Percentiles rank a stretch among this genome's conserved stretches.
phyloP scores from a whole-genome alignment of 1,139 yeast genomes.

The Yamadazyma blattariae region DNA sequence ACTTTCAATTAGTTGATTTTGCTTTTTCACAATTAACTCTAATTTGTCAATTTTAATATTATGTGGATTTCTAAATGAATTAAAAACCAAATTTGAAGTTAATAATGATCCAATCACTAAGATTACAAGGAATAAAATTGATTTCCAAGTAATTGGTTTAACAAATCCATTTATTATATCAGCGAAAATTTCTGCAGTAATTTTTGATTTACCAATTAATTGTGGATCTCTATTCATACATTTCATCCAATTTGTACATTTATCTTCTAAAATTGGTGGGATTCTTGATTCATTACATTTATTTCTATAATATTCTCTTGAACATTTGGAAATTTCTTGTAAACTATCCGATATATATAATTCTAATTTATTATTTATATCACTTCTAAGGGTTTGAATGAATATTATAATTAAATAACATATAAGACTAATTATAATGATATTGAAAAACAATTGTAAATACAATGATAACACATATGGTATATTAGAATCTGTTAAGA shows the following conservation, averaged over 20 bases:
- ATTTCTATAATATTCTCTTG: slow-evolving; percentile 67
- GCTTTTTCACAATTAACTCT: slow-evolving; percentile 15
- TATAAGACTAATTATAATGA: slow-evolving; percentile 53
- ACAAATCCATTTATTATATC: slow-evolving; percentile 78
- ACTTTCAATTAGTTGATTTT: slow-evolving; percentile 11
- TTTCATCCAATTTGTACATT: slow-evolving; percentile 72
- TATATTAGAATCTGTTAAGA: slow-evolving; percentile 45
- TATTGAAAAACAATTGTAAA: slow-evolving; percentile 67
- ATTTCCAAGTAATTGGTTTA: slow-evolving; percentile 72
- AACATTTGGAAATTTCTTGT: slow-evolving; percentile 69
- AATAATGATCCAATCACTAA: slow-evolving; percentile 20
- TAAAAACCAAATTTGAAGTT: slow-evolving; percentile 21
- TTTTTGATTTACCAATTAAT: slow-evolving; percentile 68
- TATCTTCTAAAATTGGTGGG: slow-evolving; percentile 72
- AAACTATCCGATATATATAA: slow-evolving; percentile 57
- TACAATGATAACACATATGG: slow-evolving; percentile 72
- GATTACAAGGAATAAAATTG: slow-evolving; percentile 44
- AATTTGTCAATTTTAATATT: slow-evolving; percentile 13
- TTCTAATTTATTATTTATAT: slow-evolving; percentile 68
- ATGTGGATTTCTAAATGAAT: slow-evolving; percentile 19
- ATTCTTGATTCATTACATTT: slow-evolving; percentile 52
- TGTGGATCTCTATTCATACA: slow-evolving; percentile 90
- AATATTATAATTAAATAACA: slow-evolving; percentile 54
- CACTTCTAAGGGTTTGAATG: slow-evolving; percentile 61
- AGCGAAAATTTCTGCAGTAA: slow-evolving; percentile 81